Base-by-base conservation (phyloP, 306 rosid species). In the Sechiopsis laciniata region DNA sequence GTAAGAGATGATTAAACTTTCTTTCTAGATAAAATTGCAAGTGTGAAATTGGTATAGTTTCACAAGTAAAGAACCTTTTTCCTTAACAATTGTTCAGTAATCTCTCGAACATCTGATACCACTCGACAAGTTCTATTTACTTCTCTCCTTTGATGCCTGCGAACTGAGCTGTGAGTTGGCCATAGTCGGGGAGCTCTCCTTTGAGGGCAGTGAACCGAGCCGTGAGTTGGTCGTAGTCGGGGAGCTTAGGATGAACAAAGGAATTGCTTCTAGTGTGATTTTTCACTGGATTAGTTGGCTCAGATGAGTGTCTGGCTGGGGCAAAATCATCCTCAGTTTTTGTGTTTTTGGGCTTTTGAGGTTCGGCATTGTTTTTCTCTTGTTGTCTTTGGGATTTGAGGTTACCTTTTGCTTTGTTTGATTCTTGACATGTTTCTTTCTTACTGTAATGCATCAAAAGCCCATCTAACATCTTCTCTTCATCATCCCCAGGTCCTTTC, bases 231-330 rank as follows among this genome's bases (percentile, higher is more conserved):
- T 94, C 97, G 55, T 83, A 94, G 42, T 91, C 97, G 0, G 96
- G 97, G 56, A 87, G 85, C 75, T 81, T 90, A 2, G 95, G 91
- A 75, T 87, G 90, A 59, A 84, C 90, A 40, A 84, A 67, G 53
- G 90, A 86, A 73, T 22, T 20, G 24, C 78, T 19, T 60, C 84
- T 20, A 42, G 21, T 7, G 24, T 73, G 82, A 65, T 68, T 79
- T 59, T 63, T 78, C 68, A 50, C 35, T 71, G 78, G 24, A 50
- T 68, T 37, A 37, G 45, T 37, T 37, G 8, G 45, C 45, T 37
- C 83, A 7, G 4, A 53, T 14, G 61, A 17, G 20, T 6, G 8
- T 37, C 1, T 37, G 45, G 45, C 1, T 37, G 45, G 45, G 45
- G 45, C 45, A 37, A 37, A 37, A 37, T 6, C 45, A 37, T 37